Conservation (phyloP, 805 yeast genomes). For the Candida bentonensis region DNA sequence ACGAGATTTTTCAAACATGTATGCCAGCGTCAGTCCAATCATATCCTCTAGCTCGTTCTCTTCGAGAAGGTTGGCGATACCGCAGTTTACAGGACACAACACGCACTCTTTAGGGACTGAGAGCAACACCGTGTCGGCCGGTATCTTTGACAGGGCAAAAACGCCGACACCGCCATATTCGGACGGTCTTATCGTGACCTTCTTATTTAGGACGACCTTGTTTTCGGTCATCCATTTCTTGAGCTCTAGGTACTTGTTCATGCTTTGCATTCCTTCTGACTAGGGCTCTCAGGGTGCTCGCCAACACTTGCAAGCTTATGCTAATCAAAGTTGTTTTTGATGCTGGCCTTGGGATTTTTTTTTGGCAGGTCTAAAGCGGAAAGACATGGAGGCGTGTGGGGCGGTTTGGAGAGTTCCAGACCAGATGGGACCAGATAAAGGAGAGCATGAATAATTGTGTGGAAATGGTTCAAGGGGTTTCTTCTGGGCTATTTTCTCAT, state of each 20-base stretch:
- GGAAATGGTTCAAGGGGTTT: no score
- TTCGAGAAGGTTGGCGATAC: conserved; percentile 48
- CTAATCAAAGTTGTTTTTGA: no score
- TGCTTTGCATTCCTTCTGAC: no score
- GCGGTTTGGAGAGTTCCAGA: no score
- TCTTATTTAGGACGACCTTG: conserved; percentile 41
- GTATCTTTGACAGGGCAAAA: conserved; percentile 35
- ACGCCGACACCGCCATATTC: conserved; percentile 61
- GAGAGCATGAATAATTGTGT: no score
- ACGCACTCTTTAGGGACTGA: conserved; percentile 21
- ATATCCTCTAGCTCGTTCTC: conserved; percentile 53
- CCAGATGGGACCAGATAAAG: no score
- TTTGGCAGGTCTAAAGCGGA: no score
- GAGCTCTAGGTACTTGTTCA: conserved; percentile 15
- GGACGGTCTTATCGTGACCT: conserved; percentile 34
- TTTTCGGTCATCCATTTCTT: conserved; percentile 41
- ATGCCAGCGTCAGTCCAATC: conserved; percentile 51
- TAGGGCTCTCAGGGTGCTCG: no score
- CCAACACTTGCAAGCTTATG: no score
- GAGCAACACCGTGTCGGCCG: conserved; percentile 21
- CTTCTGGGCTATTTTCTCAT: no score
- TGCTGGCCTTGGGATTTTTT: no score
- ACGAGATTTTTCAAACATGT: conserved; percentile 51
- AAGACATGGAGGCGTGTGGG: no score
- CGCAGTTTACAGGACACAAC: conserved; percentile 24